Percentiles rank a stretch among this genome's conserved stretches.
These are phyloP conservation scores for Populus tomentosa DNA, from an alignment of 441 rosid genomes.

Conservation along the genomic window DNA sequence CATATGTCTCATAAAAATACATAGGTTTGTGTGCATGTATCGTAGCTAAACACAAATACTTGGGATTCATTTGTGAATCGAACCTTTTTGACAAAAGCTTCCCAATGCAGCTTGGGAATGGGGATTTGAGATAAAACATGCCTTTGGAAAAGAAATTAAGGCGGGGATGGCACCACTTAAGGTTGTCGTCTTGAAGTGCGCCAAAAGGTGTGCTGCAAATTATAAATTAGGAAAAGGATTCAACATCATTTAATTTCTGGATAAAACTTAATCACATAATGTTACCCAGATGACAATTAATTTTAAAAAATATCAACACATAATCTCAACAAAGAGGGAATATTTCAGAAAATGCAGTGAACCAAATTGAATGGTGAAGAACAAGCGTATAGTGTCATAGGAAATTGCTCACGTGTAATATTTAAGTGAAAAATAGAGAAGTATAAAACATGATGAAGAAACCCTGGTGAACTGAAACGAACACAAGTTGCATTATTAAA, in stretches of 20 bases:
- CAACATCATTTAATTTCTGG: neutral
- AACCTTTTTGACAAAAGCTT: neutral
- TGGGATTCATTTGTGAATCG: no score
- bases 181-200: constrained; percentile 4
- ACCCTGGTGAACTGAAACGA: neutral
- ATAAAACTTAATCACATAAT: neutral
- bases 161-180: neutral
- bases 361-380: neutral
- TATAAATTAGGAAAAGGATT: neutral
- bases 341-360: neutral
- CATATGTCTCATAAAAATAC: neutral
- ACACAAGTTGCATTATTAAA: no score
- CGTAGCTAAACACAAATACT: neutral
- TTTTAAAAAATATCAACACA: neutral
- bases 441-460: neutral
- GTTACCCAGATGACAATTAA: neutral
- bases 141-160: constrained; percentile 1
- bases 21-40: neutral
- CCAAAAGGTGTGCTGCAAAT: constrained; percentile 17
- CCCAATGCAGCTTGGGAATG: neutral
- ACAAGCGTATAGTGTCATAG: neutral
- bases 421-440: neutral
- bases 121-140: constrained; percentile 7
- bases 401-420: neutral
- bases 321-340: neutral